Percentiles rank a stretch among this genome's conserved stretches.
Evolutionary conservation across 495 filamentous ascomycete species (phyloP).

Genomic region (Aspergillus ellipticus): DNA sequence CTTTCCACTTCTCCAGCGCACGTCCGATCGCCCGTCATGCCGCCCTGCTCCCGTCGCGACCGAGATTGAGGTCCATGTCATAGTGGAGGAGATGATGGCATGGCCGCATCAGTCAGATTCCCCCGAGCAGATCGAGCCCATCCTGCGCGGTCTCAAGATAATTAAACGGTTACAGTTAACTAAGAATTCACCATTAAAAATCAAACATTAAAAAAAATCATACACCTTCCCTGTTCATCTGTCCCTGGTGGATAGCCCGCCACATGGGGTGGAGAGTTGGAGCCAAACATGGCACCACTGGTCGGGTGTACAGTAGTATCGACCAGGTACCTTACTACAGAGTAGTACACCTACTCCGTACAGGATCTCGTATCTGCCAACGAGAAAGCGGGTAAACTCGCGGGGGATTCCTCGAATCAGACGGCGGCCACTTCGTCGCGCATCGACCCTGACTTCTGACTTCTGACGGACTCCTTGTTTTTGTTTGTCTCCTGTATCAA

Average conservation of each 20-base stretch:
- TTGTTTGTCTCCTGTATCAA: too few relatives aligned
- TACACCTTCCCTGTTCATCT: too few relatives aligned
- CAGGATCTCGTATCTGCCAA: too few relatives aligned
- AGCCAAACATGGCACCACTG: neutral
- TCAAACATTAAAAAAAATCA: too few relatives aligned
- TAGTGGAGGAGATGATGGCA: slow-evolving; percentile 3
- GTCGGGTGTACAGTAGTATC: too few relatives aligned
- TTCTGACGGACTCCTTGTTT: too few relatives aligned
- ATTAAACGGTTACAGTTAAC: too few relatives aligned
- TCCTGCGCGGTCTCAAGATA: neutral
- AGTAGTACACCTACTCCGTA: too few relatives aligned
- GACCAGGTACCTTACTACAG: too few relatives aligned
- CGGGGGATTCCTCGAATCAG: too few relatives aligned
- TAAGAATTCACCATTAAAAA: too few relatives aligned
- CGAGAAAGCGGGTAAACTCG: too few relatives aligned
- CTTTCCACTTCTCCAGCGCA: neutral
- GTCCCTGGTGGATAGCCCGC: neutral
- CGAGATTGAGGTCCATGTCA: neutral
- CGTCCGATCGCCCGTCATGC: neutral
- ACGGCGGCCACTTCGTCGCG: neutral
- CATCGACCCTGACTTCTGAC: neutral
- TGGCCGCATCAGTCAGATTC: neutral
- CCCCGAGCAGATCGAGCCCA: neutral
- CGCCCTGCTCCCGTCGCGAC: neutral
- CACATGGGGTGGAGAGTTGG: neutral